Evolutionary conservation across 306 rosid genomes (phyloP).

Genomic region (Fagus crenata): DNA sequence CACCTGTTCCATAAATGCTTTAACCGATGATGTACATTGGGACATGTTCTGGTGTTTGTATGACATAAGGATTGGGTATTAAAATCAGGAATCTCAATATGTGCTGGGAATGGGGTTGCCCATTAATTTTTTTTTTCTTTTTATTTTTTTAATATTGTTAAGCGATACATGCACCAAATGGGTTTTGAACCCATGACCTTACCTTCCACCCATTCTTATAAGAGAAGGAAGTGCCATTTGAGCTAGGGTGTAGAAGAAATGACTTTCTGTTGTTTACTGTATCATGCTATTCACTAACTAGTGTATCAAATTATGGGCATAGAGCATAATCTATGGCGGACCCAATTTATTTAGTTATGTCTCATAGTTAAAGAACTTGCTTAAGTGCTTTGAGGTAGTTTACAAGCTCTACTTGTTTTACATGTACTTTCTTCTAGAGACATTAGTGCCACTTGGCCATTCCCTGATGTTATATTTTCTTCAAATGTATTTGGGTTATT

Average conservation of each 20-base stretch:
- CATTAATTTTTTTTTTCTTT: not conserved
- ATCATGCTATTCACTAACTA: not conserved
- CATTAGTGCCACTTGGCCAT: not conserved
- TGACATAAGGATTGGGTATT: not conserved
- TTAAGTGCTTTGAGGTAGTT: not conserved
- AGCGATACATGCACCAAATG: no score
- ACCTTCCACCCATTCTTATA: no score
- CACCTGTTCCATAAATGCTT: not conserved
- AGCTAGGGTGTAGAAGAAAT: not conserved
- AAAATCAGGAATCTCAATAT: not conserved
- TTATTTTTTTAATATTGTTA: no score
- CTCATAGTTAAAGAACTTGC: not conserved
- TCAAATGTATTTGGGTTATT: conserved; percentile 27
- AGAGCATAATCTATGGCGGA: not conserved
- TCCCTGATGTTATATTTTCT: not conserved
- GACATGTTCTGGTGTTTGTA: not conserved
- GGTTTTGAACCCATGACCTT: no score
- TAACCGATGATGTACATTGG: not conserved
- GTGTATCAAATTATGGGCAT: not conserved
- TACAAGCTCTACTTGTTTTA: not conserved
- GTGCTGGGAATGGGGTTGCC: not conserved
- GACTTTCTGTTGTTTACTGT: not conserved
- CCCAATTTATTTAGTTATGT: not conserved
- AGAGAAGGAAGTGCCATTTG: no score
- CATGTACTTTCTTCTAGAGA: not conserved